Conservation (phyloP, 768 basidiomycete genomes). For the Auricularia cornea region DNA sequence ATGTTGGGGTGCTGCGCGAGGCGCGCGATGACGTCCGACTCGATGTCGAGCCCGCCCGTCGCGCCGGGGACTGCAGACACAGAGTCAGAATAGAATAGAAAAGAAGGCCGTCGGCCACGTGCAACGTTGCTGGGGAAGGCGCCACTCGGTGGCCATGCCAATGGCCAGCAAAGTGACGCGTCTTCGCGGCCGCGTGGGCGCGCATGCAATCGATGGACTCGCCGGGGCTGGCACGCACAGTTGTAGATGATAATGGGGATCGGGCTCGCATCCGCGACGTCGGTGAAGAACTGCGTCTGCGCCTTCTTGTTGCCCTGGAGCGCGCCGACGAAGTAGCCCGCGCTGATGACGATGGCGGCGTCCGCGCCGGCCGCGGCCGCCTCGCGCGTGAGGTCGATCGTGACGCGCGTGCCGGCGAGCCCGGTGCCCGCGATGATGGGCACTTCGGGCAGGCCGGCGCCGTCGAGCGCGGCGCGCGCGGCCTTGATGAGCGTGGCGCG, state of each 20-base stretch:
- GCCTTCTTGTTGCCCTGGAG: constrained; percentile 54
- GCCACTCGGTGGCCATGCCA: too few species aligned
- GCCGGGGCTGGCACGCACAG: constrained; percentile 39
- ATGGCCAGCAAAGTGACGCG: too few species aligned
- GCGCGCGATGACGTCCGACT: constrained; percentile 79
- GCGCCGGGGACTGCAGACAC: constrained; percentile 69
- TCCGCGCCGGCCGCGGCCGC: constrained; percentile 84
- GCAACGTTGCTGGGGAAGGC: too few species aligned
- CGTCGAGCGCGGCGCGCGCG: constrained; percentile 65
- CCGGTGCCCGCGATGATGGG: constrained; percentile 82
- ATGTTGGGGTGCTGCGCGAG: constrained; percentile 72
- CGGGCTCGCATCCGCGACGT: constrained; percentile 70
- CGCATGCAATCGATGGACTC: background rate
- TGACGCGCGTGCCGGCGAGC: constrained; percentile 74
- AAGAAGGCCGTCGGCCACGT: too few species aligned
- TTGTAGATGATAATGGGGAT: constrained; percentile 88
- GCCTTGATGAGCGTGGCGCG: constrained; percentile 54
- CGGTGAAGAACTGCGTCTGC: constrained; percentile 69
- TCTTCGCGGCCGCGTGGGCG: background rate
- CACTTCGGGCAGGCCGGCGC: constrained; percentile 43
- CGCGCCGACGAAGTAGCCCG: constrained; percentile 80
- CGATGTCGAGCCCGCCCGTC: constrained; percentile 82
- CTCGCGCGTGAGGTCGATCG: constrained; percentile 62
- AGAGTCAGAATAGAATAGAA: too few species aligned
- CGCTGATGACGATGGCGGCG: constrained; percentile 74